Percentiles rank a stretch among this genome's conserved stretches.
These are phyloP conservation scores for Paecilomyces niveus DNA, from an alignment of 2,329 filamentous ascomycete species.

Conservation along the genomic window DNA sequence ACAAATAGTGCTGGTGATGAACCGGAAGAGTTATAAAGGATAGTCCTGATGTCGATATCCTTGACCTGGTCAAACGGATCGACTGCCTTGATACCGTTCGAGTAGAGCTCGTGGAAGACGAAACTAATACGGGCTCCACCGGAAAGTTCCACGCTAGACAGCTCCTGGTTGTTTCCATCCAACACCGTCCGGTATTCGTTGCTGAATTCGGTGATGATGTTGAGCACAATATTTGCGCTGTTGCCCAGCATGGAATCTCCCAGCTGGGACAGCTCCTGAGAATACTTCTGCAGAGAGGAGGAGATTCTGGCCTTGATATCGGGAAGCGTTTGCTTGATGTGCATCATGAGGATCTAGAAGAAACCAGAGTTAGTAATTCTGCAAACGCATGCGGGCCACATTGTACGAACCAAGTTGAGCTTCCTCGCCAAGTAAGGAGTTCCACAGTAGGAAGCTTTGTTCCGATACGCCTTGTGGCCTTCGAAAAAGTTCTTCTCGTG, in stretches of 20 bases:
- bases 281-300: constrained; percentile 90
- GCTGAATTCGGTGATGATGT: constrained; percentile 98
- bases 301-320: constrained; percentile 97
- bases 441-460: constrained; percentile 97
- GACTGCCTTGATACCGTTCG: constrained; percentile 93
- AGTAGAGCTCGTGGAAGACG: constrained; percentile 97
- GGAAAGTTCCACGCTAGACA: constrained; percentile 89
- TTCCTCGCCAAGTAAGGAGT: constrained; percentile 95
- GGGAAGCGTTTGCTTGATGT: constrained; percentile 98
- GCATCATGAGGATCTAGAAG: constrained; percentile 90
- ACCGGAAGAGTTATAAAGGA: constrained; percentile 98
- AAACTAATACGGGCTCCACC: constrained; percentile 98
- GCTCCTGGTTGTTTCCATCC: constrained; percentile 92
- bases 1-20: constrained; percentile 95
- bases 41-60: constrained; percentile 93
- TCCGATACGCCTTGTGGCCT: constrained; percentile 95
- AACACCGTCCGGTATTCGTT: constrained; percentile 95
- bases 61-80: constrained; percentile 98
- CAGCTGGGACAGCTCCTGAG: constrained; percentile 68
- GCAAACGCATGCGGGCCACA: background rate
- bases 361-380: background rate
- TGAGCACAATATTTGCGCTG: constrained; percentile 90
- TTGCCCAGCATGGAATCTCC: constrained; percentile 95
- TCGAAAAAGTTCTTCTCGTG: constrained; percentile 97
- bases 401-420: constrained; percentile 64